Base-by-base conservation (phyloP, 148 eudicot species). In the Nepenthes mirabilis region DNA sequence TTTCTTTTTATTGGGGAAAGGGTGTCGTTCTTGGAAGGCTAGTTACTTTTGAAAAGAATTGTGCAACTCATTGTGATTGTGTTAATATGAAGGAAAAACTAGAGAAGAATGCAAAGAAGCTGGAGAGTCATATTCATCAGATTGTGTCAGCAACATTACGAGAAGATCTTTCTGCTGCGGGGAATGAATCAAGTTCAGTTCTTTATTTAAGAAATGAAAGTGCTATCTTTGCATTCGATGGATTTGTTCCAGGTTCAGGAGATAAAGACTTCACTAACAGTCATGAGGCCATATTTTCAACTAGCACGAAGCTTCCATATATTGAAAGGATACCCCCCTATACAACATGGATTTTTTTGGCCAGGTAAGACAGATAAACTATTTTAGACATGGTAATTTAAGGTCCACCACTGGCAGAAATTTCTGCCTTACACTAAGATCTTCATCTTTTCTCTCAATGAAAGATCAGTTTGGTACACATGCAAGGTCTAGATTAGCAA, bases 291-390 rank as follows among this genome's bases (percentile, higher is more conserved):
- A 68, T 69, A 32, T 63, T 50, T 56, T 57, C 80, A 23, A 65
- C 70, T 50, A 80, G 79, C 77, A 74, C 72, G 54, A 83, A 61
- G 74, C 83, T 93, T 59, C 85, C 96, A 37, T 65, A 48, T 65
- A 13, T 79, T 52, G 82, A 80, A 59, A 88, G 65, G 62, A 80
- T 88, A 65, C 95, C 98, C 34, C 72, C 80, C 5, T 93, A 83
- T 66, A 88, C 81, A 36, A 80, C 91, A 43, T 93, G 98, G 98
- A 74, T 88, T 55, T 83, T 79, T 63, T 70, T 93, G 55, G 79
- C 68, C 60, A 82, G 82, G 98, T 93, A 68, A 60, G 79, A 54
- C 12, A 36, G 9, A 55, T 32, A 5, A 47, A 5, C 59, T 10
- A n/a, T 52, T 23, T 23, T 23, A 23, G 23, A 23, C 23, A 23